A percentile compares a stretch with the other conserved stretches of the same genome.
These are phyloP conservation scores for Cyclocybe aegerita DNA, from an alignment of 768 basidiomycete genomes.

Conservation along the genomic window DNA sequence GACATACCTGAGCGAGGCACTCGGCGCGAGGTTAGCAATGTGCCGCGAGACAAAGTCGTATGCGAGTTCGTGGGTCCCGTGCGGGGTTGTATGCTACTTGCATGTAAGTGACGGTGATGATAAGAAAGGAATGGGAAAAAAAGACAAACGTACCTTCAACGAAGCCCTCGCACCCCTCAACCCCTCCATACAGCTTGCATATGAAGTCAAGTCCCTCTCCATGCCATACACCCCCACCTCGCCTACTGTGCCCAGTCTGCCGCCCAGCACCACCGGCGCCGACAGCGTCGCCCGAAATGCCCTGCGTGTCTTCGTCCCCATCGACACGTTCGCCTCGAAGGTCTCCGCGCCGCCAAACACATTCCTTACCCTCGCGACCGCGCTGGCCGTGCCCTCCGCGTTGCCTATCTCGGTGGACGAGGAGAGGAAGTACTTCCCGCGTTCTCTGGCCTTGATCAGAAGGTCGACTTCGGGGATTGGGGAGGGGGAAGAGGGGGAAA, in stretches of 20 bases:
- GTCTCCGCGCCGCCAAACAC: constrained; percentile 91
- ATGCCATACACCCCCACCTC: constrained; percentile 71
- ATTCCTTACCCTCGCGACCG: constrained; percentile 81
- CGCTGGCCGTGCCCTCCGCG: constrained; percentile 87
- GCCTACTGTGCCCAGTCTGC: constrained; percentile 56
- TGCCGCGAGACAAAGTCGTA: constrained; percentile 84
- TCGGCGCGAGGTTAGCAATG: constrained; percentile 65
- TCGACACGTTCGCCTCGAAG: constrained; percentile 76
- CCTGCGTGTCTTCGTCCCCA: constrained; percentile 85
- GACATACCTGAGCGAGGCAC: constrained; percentile 78
- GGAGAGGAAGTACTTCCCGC: constrained; percentile 72
- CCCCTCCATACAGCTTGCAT: constrained; percentile 69
- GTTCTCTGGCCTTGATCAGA: constrained; percentile 75
- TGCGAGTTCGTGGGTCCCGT: constrained; percentile 71
- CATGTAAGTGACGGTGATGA: not conserved
- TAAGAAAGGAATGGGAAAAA: not conserved
- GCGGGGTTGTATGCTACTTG: constrained; percentile 33
- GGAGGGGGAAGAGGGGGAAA: constrained; percentile 44
- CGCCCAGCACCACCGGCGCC: constrained; percentile 57
- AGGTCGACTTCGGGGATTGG: constrained; percentile 68
- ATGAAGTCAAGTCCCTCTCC: constrained; percentile 79
- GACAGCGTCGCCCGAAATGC: constrained; percentile 74
- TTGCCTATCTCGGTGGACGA: constrained; percentile 92
- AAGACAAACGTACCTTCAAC: constrained; percentile 55
- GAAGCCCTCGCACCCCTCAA: constrained; percentile 64